Evolutionary conservation across 306 rosid genomes (phyloP), one percentile per base, ranked within the genome.

Genomic region (Aeschynomene evenia): DNA sequence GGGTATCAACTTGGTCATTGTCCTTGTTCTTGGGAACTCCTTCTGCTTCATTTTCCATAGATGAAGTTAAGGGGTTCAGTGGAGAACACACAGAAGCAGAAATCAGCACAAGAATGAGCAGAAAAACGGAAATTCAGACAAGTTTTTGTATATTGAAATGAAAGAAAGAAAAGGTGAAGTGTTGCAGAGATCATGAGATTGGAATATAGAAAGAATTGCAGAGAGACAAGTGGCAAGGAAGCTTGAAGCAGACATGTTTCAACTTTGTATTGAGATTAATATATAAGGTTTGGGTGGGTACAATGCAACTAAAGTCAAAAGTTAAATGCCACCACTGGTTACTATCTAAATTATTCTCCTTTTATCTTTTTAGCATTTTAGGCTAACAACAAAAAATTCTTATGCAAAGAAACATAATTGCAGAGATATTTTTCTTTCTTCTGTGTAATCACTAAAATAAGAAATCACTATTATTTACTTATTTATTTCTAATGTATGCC

Each of bases 1-100:
- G 33, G 15, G 29, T 51, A 63, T 72, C 6, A 49, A 28, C 13
- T 33, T 57, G 57, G 28, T 63, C 45, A 23, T 14, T 61, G 33
- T 28, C 15, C 20, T 14, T 61, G 33, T 28, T 11, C 20, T 49
- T 72, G n/a, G 70, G 21, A 37, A 61, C 23, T 42, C 8, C 22
- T 23, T 50, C 45, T 36, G 42, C 63, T 50, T 72, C 43, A 37
- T 53, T 36, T 16, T 70, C 70, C 77, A 72, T 72, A 16, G 37
- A 22, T 22, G 42, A 34, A 71, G 43, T 31, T 26, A 33, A 71
- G 16, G 34, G 4, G 22, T 14, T 14, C 7, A 4, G 48, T 29
- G 28, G 40, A 16, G 28, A 49, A 26, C 6, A 29, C 21, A 49
- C 20, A 7, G 42, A 16, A 21, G 58, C 51, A n/a, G 9, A 45